phyloP scores from a whole-genome alignment of 2,329 filamentous ascomycete genomes.

The Exserohilum rostratum region DNA sequence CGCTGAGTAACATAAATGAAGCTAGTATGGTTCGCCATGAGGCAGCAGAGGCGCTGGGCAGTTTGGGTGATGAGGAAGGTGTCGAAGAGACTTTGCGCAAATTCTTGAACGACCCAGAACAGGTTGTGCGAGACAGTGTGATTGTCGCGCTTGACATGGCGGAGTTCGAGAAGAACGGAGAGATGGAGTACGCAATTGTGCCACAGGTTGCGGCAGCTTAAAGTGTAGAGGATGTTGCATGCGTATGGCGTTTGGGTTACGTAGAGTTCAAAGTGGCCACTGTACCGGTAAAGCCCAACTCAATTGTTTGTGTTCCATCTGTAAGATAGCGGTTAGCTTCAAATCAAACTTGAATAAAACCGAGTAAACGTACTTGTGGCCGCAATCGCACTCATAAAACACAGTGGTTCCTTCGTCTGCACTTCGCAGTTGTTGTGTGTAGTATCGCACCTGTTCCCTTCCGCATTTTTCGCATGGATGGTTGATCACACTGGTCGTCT shows the following conservation, averaged over 20 bases:
- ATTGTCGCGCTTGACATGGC: slow-evolving; percentile 98
- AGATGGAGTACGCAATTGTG: slow-evolving; percentile 90
- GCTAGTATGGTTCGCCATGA: slow-evolving; percentile 97
- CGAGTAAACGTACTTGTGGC: slow-evolving; percentile 69
- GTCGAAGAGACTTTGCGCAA: slow-evolving; percentile 83
- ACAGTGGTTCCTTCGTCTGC: slow-evolving; percentile 95
- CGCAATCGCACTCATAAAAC: slow-evolving; percentile 88
- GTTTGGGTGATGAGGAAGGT: slow-evolving; percentile 88
- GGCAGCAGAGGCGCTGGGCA: slow-evolving; percentile 93
- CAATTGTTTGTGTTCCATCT: slow-evolving; percentile 67
- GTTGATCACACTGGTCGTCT: slow-evolving; percentile 72
- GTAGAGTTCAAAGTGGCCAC: slow-evolving; percentile 15
- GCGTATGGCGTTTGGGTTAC: slow-evolving; percentile 31
- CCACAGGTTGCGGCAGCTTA: slow-evolving; percentile 56
- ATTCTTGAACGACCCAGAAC: slow-evolving; percentile 88
- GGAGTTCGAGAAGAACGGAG: slow-evolving; percentile 88
- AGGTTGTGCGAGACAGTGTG: slow-evolving; percentile 92
- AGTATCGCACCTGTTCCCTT: slow-evolving; percentile 80
- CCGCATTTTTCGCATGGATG: slow-evolving; percentile 82
- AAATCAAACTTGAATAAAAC: slow-evolving; percentile 1
- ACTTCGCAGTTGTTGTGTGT: slow-evolving; percentile 83
- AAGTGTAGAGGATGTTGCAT: slow-evolving; percentile 22
- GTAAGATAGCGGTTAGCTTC: slow-evolving; percentile 31
- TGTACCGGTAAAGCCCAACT: slow-evolving; percentile 46
- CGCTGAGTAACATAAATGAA: slow-evolving; percentile 79